Evolutionary conservation across 176 grass and related monocot species (phyloP).

Genomic region (Cymbopogon citratus): DNA sequence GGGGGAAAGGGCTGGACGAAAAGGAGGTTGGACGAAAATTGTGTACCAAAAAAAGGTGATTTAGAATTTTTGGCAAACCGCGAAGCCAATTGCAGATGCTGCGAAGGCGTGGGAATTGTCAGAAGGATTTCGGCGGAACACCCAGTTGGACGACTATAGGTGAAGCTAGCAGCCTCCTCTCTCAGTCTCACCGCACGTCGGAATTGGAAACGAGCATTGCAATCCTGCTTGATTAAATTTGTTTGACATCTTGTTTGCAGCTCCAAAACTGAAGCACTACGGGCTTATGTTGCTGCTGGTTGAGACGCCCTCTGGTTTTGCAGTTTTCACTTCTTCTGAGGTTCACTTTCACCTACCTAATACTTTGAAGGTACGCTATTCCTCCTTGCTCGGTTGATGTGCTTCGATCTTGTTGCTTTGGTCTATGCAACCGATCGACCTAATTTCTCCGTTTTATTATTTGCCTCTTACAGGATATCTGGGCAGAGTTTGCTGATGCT

Average conservation of each 20-base stretch:
- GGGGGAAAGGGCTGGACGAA: too few species aligned
- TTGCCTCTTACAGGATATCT: neutral
- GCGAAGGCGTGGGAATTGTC: neutral
- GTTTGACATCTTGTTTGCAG: neutral
- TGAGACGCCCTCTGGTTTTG: neutral
- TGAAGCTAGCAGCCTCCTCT: too few species aligned
- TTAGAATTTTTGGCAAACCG: too few species aligned
- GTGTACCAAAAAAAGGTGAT: too few species aligned
- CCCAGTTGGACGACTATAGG: too few species aligned
- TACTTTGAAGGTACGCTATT: neutral
- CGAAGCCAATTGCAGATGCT: too few species aligned
- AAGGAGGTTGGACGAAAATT: too few species aligned
- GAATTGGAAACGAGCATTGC: too few species aligned
- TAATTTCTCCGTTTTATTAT: neutral
- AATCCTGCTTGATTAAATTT: too few species aligned
- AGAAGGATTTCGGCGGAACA: too few species aligned
- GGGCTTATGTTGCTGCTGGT: neutral
- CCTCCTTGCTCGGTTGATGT: neutral
- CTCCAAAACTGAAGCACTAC: neutral
- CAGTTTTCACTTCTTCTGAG: neutral
- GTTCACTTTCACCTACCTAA: neutral
- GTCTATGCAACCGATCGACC: neutral
- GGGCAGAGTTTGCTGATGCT: neutral
- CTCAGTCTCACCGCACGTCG: too few species aligned
- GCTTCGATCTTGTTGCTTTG: neutral